These are phyloP conservation scores for Candida stauntonica DNA, from an alignment of 805 yeast genomes.

Conservation along the genomic window DNA sequence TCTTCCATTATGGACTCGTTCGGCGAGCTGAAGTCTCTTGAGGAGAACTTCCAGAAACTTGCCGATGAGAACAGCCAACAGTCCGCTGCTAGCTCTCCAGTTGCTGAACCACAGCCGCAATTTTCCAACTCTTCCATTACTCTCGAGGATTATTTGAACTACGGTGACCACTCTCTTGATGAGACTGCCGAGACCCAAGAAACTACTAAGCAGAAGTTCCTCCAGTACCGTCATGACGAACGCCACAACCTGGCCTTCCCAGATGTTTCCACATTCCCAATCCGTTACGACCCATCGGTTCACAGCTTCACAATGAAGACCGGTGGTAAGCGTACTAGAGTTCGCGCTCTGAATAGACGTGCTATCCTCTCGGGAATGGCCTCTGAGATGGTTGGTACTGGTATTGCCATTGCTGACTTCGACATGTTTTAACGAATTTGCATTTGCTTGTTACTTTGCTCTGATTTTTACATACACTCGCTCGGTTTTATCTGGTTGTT, in stretches of 20 bases:
- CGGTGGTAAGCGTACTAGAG: conserved; percentile 3
- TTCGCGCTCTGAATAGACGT: conserved; percentile 28
- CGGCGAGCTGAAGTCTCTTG: conserved; percentile 25
- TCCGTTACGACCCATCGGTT: conserved; percentile 24
- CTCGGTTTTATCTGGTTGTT: not conserved
- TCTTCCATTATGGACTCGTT: conserved; percentile 12
- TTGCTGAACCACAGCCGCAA: not conserved
- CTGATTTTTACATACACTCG: not conserved
- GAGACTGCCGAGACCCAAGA: conserved; percentile 2
- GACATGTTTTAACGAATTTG: conserved; percentile 9
- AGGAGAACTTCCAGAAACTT: conserved; percentile 27
- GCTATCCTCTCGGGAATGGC: conserved; percentile 27
- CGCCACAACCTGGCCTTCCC: conserved; percentile 28
- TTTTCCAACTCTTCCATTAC: conserved; percentile 2
- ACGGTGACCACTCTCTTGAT: conserved; percentile 7
- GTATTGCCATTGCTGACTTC: conserved; percentile 25
- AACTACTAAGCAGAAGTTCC: conserved; percentile 15
- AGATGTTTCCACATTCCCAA: conserved; percentile 27
- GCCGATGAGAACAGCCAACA: conserved; percentile 22
- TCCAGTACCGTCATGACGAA: conserved; percentile 28
- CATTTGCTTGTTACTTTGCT: not conserved
- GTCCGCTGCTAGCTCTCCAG: conserved; percentile 1
- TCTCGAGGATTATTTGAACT: conserved; percentile 20
- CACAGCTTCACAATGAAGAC: conserved; percentile 6
- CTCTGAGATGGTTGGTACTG: conserved; percentile 30